A percentile compares a stretch with the other conserved stretches of the same genome.
These are phyloP conservation scores for Curvularia sp. DNA, from an alignment of 2,329 filamentous ascomycete genomes.

Conservation along the genomic window DNA sequence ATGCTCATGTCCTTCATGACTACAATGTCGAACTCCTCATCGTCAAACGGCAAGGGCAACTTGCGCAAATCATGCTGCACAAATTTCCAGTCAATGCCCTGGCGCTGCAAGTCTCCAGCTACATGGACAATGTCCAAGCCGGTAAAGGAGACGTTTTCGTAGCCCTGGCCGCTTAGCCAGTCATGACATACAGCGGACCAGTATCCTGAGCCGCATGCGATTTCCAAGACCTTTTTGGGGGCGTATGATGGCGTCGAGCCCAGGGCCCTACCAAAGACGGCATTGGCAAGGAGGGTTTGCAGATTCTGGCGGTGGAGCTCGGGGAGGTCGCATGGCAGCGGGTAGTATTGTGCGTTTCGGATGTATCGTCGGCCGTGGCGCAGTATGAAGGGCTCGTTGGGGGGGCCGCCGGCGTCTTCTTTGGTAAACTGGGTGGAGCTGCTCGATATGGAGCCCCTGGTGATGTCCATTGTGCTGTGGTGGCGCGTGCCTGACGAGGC, in stretches of 20 bases:
- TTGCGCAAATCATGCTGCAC: conserved; percentile 84
- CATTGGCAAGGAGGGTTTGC: conserved; percentile 79
- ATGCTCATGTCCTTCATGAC: conserved; percentile 86
- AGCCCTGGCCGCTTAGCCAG: conserved; percentile 72
- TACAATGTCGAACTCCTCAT: conserved; percentile 84
- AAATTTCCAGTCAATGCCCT: conserved; percentile 86
- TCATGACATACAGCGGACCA: conserved; percentile 90
- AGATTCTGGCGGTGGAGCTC: conserved; percentile 89
- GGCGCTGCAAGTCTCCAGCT: conserved; percentile 68
- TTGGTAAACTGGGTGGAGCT: conserved; percentile 46
- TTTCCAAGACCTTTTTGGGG: conserved; percentile 76
- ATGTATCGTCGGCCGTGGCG: conserved; percentile 85
- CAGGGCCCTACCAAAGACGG: conserved; percentile 80
- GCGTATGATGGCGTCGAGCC: conserved; percentile 70
- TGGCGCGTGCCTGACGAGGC: conserved; percentile 27
- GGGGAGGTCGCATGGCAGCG: conserved; percentile 84
- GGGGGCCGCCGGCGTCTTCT: conserved; percentile 30
- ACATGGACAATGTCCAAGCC: conserved; percentile 82
- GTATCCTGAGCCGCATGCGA: conserved; percentile 86
- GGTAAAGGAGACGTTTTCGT: conserved; percentile 75
- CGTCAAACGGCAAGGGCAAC: conserved; percentile 76
- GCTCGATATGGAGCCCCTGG: conserved; percentile 51
- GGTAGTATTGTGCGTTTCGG: conserved; percentile 75
- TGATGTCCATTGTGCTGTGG: conserved; percentile 45
- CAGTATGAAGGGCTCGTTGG: conserved; percentile 63